These are phyloP conservation scores for Quercus bicolor DNA, from an alignment of 306 rosid genomes.

Conservation along the genomic window DNA sequence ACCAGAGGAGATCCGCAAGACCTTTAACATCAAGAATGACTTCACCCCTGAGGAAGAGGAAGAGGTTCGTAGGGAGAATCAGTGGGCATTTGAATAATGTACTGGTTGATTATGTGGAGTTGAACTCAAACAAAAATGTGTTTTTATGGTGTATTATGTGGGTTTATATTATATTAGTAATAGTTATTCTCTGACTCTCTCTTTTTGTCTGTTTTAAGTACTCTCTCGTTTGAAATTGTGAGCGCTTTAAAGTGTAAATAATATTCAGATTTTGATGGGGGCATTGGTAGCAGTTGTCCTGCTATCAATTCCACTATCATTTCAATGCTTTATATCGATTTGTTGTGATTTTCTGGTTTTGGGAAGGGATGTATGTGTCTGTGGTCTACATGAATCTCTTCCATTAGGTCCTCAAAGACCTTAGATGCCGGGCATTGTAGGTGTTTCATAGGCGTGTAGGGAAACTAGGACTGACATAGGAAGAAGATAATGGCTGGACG, in stretches of 20 bases:
- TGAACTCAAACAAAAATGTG: neutral
- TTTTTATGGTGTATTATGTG: conserved; percentile 14
- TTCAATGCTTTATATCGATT: neutral
- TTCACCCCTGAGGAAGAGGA: conserved; percentile 79
- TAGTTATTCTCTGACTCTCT: conserved; percentile 18
- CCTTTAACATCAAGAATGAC: conserved; percentile 73
- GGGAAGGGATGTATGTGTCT: neutral
- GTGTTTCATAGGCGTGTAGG: too few species aligned
- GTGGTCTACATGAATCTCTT: neutral
- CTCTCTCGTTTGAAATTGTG: conserved; percentile 7
- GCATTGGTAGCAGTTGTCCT: conserved; percentile 19
- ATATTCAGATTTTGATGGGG: conserved; percentile 27
- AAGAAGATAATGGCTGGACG: too few species aligned
- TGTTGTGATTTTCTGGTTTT: neutral
- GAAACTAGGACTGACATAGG: too few species aligned
- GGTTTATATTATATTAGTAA: conserved; percentile 18
- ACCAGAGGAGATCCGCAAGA: conserved; percentile 72
- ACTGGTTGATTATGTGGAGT: neutral
- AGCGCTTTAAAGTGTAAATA: conserved; percentile 43
- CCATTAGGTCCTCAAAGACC: too few species aligned
- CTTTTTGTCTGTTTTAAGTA: conserved; percentile 19
- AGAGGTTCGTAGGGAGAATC: conserved; percentile 76
- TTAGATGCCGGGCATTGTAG: neutral
- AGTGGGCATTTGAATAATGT: conserved; percentile 77
- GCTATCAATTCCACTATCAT: neutral